These are phyloP conservation scores for Alternaria triticimaculans DNA, from an alignment of 2,329 filamentous ascomycete genomes.

Conservation along the genomic window DNA sequence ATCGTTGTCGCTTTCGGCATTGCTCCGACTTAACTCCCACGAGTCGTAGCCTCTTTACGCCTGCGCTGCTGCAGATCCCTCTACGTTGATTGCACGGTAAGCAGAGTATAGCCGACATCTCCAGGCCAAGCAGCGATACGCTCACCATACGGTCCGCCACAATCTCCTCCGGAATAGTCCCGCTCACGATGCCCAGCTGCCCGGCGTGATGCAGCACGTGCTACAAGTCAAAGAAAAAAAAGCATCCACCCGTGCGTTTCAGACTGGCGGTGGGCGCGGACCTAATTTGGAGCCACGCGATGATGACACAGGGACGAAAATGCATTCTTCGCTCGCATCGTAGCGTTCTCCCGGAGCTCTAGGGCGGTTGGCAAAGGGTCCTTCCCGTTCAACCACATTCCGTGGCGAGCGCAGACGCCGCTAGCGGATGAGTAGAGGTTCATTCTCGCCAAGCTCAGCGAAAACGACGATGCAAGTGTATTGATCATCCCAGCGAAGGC, in stretches of 20 bases:
- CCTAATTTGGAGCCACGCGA: constrained; percentile 7
- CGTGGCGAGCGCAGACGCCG: constrained; percentile 6
- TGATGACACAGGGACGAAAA: constrained; percentile 9
- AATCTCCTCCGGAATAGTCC: constrained; percentile 12
- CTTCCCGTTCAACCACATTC: constrained; percentile 5
- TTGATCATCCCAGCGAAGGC: background rate
- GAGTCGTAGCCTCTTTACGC: background rate
- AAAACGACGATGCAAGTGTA: constrained; percentile 3
- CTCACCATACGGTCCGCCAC: constrained; percentile 5
- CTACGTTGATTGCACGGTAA: background rate
- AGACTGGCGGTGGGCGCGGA: constrained; percentile 6
- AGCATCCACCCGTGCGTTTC: constrained; percentile 22
- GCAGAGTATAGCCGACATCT: constrained; percentile 6
- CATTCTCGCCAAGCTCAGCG: constrained; percentile 17
- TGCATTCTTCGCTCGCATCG: constrained; percentile 5
- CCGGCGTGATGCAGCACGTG: constrained; percentile 24
- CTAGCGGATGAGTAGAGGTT: constrained; percentile 1
- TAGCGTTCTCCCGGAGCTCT: constrained; percentile 4
- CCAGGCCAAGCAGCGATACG: background rate
- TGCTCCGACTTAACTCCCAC: constrained; percentile 14
- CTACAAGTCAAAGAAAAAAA: constrained; percentile 6
- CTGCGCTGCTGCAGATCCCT: constrained; percentile 6
- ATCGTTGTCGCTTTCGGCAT: constrained; percentile 18
- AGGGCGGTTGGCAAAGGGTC: background rate
- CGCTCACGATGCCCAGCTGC: constrained; percentile 8